Conservation (phyloP, 306 rosid genomes). For the Spatholobus suberectus region DNA sequence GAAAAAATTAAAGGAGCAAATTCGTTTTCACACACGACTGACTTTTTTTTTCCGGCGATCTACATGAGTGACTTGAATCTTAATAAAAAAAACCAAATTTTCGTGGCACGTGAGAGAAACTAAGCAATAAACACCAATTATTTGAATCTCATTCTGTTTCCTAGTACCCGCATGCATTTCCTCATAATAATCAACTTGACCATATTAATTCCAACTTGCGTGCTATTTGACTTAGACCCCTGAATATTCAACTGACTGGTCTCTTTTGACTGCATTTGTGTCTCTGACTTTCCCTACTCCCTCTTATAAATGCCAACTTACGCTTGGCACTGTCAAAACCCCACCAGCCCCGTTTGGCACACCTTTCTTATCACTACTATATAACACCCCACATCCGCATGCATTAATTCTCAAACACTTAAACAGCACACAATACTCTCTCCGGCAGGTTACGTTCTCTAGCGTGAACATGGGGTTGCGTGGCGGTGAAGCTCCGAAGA, state of each 20-base stretch:
- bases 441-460: too few species aligned
- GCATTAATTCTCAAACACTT: slow-evolving; percentile 19
- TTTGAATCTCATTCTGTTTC: neutral
- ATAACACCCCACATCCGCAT: neutral
- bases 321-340: neutral
- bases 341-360: neutral
- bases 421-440: neutral
- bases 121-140: neutral
- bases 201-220: slow-evolving; percentile 47
- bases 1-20: neutral
- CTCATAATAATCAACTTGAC: neutral
- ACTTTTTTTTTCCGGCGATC: too few species aligned
- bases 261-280: slow-evolving; percentile 42
- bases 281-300: too few species aligned
- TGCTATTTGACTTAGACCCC: slow-evolving; percentile 46
- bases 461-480: too few species aligned
- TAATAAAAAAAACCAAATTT: neutral
- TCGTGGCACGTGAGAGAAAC: slow-evolving; percentile 34
- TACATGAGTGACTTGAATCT: neutral
- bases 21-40: too few species aligned
- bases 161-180: neutral
- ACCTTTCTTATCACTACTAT: neutral
- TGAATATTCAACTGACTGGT: slow-evolving; percentile 2
- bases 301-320: neutral
- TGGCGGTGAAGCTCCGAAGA: slow-evolving; percentile 39